Conservation (phyloP, 164 flowering plant species). For the Aristolochia californica region DNA sequence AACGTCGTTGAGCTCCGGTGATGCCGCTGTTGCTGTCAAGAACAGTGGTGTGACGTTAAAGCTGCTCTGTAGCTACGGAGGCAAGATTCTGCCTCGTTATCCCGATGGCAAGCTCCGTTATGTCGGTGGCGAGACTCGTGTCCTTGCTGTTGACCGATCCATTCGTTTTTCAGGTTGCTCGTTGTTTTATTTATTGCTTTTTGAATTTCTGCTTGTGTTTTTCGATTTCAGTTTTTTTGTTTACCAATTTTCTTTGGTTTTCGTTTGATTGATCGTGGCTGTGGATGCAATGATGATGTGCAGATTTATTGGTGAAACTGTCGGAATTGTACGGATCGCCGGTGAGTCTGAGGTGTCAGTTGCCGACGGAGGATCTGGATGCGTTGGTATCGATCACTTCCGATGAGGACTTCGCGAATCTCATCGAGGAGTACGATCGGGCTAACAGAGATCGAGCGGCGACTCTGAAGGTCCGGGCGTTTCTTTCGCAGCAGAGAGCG, state of each 20-base stretch:
- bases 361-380: slow-evolving; percentile 84
- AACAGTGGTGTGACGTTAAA: slow-evolving; percentile 28
- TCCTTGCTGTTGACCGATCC: slow-evolving; percentile 70
- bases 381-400: slow-evolving; percentile 75
- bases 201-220: not conserved
- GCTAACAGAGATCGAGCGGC: slow-evolving; percentile 25
- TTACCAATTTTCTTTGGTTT: not conserved
- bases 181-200: not conserved
- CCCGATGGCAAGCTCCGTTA: slow-evolving; percentile 94
- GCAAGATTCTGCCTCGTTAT: slow-evolving; percentile 78
- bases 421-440: slow-evolving; percentile 78
- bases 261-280: not conserved
- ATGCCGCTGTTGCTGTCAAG: not conserved
- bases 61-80: slow-evolving; percentile 88
- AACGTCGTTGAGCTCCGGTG: not conserved
- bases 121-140: slow-evolving; percentile 78
- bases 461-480: slow-evolving; percentile 63
- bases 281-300: slow-evolving; percentile 2
- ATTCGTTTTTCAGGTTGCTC: slow-evolving; percentile 38
- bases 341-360: slow-evolving; percentile 65
- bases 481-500: slow-evolving; percentile 35
- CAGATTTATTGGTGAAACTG: slow-evolving; percentile 71
- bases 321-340: slow-evolving; percentile 61
- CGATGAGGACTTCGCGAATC: slow-evolving; percentile 76
- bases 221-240: not conserved